Evolutionary conservation across 495 filamentous ascomycete species (phyloP), one percentile per base, ranked within the genome.

Genomic region (Lichenothelia convexa): DNA sequence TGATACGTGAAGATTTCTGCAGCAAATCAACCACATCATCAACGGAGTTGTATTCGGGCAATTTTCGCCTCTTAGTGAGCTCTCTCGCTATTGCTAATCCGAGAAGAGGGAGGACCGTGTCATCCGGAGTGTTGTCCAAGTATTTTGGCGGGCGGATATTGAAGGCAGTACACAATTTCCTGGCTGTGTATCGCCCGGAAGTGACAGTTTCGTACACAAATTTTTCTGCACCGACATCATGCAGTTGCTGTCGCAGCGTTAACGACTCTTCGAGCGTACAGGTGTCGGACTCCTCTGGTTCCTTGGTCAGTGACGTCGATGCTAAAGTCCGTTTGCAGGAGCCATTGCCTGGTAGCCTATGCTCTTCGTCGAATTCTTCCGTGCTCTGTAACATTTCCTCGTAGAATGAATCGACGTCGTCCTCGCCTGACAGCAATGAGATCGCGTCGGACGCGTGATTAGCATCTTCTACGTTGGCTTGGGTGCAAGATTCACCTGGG

Each of bases 101-200:
- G 13, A 97, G 64, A 32, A 93, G 55, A 27, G 65, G 58, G 50
- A 78, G 77, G 49, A 79, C 92, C 1, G 71, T 62, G 17, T 87
- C 78, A 16, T 48, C 53, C 7, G 47, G 32, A 11, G 38, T 21
- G 1, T 42, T 45, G 19, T 53, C 43, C 29, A 92, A 62, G 51
- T 82, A 87, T 20, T 62, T 56, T 13, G 85, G 84, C 34, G 78
- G 77, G 21, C 67, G 55, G 41, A 93, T 74, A 33, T 80, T 78
- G 59, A 97, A 97, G n/a, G 87, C 89, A 4, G 83, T 89, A 43
- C 85, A 73, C 16, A 97, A 62, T 55, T 82, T 89, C 58, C 78
- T 80, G 17, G 78, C 81, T 1, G 78, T 72, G 41, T 87, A 70
- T 18, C 60, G 59, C 11, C 72, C 71, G 18, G 66, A 62, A 24